A percentile compares a stretch with the other conserved stretches of the same genome.
Conservation (phyloP, 345 rosid genomes). For the Eucalyptus curtisii region DNA sequence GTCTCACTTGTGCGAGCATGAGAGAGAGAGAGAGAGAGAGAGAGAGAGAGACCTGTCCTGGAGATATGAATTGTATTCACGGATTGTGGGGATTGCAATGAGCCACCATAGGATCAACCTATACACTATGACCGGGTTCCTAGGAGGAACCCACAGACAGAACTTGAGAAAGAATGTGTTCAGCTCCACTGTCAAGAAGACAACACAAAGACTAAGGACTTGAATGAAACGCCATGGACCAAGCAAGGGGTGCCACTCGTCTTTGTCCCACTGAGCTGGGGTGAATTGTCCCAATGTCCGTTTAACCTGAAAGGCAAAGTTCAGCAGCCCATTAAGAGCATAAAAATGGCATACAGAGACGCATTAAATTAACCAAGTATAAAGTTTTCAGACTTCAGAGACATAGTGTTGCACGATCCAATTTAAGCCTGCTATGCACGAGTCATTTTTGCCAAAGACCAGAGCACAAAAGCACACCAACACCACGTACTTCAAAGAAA, state of each 20-base stretch:
- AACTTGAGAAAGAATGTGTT: conserved; percentile 98
- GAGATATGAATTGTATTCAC: conserved; percentile 94
- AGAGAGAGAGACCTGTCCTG: conserved; percentile 60
- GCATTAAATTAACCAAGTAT: not conserved
- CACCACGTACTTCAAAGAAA: not conserved
- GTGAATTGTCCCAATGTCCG: conserved; percentile 91
- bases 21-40: not conserved
- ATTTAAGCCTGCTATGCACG: not conserved
- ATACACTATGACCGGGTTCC: conserved; percentile 83
- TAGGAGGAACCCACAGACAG: conserved; percentile 93
- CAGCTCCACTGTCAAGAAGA: conserved; percentile 84
- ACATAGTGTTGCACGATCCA: not conserved
- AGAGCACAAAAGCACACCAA: not conserved
- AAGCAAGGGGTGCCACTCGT: conserved; percentile 96
- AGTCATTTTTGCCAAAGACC: not conserved
- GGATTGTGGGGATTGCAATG: conserved; percentile 91
- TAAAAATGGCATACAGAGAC: no score
- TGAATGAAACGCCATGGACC: conserved; percentile 98
- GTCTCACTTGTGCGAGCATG: accelerated
- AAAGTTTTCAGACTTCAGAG: not conserved
- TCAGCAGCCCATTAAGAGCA: not conserved
- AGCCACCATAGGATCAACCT: conserved; percentile 97
- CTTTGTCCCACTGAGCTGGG: conserved; percentile 98
- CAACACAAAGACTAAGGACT: conserved; percentile 79
- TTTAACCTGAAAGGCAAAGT: conserved; percentile 40